These are phyloP conservation scores for Venturia carpophila DNA, from an alignment of 2,329 filamentous ascomycete species.

Conservation along the genomic window DNA sequence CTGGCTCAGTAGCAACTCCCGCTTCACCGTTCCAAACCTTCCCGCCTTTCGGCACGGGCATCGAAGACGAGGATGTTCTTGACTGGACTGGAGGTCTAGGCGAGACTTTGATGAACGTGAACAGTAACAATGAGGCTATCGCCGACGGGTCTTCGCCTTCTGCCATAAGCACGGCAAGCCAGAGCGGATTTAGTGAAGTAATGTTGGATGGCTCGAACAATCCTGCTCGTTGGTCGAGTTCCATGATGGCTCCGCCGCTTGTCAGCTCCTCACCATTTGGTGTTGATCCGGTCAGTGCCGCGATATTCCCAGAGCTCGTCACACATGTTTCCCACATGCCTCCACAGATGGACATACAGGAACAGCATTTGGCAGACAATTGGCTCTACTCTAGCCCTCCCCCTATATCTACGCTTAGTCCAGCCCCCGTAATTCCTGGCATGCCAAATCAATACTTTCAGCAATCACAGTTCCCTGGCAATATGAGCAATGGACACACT, in stretches of 20 bases:
- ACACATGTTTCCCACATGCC: slow-evolving; percentile 47
- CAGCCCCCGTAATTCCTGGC: slow-evolving; percentile 57
- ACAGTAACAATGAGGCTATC: slow-evolving; percentile 64
- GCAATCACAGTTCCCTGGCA: slow-evolving; percentile 45
- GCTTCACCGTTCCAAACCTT: slow-evolving; percentile 41
- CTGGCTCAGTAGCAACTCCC: slow-evolving; percentile 60
- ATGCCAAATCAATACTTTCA: slow-evolving; percentile 56
- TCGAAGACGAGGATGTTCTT: slow-evolving; percentile 61
- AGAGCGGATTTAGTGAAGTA: slow-evolving; percentile 82
- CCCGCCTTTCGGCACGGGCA: slow-evolving; percentile 53
- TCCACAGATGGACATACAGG: slow-evolving; percentile 66
- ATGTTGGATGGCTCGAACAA: slow-evolving; percentile 67
- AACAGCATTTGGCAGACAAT: slow-evolving; percentile 61
- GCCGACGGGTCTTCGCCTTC: slow-evolving; percentile 93
- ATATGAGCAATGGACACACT: slow-evolving; percentile 44
- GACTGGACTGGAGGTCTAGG: slow-evolving; percentile 83
- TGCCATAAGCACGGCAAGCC: slow-evolving; percentile 89
- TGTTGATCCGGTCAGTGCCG: slow-evolving; percentile 45
- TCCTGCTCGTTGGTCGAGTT: slow-evolving; percentile 32
- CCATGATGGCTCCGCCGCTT: slow-evolving; percentile 46
- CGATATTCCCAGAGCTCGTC: slow-evolving; percentile 68
- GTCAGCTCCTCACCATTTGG: slow-evolving; percentile 53
- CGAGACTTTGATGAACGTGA: slow-evolving; percentile 53
- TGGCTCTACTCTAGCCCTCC: slow-evolving; percentile 70
- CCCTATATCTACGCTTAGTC: slow-evolving; percentile 66